Evolutionary conservation across 1,139 yeast genomes (phyloP).

Genomic region (Candida dubliniensis): DNA sequence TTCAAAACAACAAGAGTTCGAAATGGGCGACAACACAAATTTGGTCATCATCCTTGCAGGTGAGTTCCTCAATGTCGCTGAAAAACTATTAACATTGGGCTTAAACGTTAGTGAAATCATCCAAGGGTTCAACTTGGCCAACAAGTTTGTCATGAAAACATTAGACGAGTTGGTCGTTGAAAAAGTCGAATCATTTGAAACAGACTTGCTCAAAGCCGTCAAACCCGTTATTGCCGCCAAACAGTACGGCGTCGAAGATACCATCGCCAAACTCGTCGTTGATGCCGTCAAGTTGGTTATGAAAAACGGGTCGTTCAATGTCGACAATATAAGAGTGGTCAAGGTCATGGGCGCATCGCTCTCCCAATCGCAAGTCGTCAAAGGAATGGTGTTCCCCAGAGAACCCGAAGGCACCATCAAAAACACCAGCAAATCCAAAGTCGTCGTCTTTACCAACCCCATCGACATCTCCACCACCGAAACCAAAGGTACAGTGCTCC

Average conservation of each 20-base stretch:
- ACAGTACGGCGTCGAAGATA: constrained; percentile 85
- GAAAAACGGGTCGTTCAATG: constrained; percentile 68
- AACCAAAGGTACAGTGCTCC: constrained; percentile 93
- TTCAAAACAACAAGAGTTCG: constrained; percentile 92
- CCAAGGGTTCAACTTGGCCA: constrained; percentile 86
- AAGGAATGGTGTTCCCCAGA: constrained; percentile 97
- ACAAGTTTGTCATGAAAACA: constrained; percentile 66
- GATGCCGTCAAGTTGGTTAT: constrained; percentile 82
- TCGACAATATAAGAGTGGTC: constrained; percentile 91
- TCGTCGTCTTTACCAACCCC: constrained; percentile 91
- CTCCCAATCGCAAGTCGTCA: constrained; percentile 71
- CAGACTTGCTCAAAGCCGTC: constrained; percentile 66
- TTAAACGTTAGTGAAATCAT: constrained; percentile 85
- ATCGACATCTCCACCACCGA: constrained; percentile 93
- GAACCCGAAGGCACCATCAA: constrained; percentile 92
- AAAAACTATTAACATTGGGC: constrained; percentile 80
- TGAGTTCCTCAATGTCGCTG: constrained; percentile 80
- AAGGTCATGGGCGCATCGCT: constrained; percentile 93
- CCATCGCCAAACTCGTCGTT: constrained; percentile 74
- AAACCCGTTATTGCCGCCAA: constrained; percentile 90
- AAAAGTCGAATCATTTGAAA: constrained; percentile 55
- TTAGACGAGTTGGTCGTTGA: constrained; percentile 68
- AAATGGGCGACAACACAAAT: constrained; percentile 56
- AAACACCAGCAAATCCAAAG: constrained; percentile 69
- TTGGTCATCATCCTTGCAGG: constrained; percentile 73